Evolutionary conservation across 2,329 filamentous ascomycete genomes (phyloP).

Genomic region (Aureobasidium sp.): DNA sequence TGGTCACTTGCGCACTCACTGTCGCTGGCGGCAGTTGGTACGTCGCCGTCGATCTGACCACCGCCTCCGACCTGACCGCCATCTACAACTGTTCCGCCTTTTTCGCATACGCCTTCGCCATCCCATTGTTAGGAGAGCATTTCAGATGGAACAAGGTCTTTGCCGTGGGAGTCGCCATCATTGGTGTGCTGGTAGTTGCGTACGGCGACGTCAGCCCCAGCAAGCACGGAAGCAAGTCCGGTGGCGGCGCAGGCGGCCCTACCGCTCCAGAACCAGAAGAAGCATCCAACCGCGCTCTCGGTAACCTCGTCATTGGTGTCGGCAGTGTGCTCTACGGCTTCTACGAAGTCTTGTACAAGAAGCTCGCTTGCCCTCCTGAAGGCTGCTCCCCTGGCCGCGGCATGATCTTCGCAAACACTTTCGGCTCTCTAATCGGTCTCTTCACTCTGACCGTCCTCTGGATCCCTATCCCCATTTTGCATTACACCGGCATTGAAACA

Average conservation of each 20-base stretch:
- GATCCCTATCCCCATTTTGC: conserved; percentile 82
- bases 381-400: conserved; percentile 78
- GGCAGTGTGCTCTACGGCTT: conserved; percentile 91
- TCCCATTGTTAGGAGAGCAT: conserved; percentile 80
- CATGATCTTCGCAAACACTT: conserved; percentile 91
- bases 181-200: conserved; percentile 87
- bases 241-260: conserved; percentile 44
- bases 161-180: conserved; percentile 78
- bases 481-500: conserved; percentile 67
- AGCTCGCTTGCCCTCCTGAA: conserved; percentile 84
- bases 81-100: conserved; percentile 99
- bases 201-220: conserved; percentile 63
- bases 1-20: conserved; percentile 79
- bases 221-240: conserved; percentile 50
- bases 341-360: conserved; percentile 96
- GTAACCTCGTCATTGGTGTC: conserved; percentile 85
- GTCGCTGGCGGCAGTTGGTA: conserved; percentile 94
- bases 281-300: conserved; percentile 63
- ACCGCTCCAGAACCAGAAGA: conserved; percentile 42
- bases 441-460: conserved; percentile 86
- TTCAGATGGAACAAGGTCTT: conserved; percentile 77
- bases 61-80: conserved; percentile 85
- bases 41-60: conserved; percentile 86
- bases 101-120: conserved; percentile 95
- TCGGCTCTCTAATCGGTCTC: conserved; percentile 76